These are phyloP conservation scores for Dalbergia oliveri DNA, from an alignment of 306 rosid genomes.

Conservation along the genomic window DNA sequence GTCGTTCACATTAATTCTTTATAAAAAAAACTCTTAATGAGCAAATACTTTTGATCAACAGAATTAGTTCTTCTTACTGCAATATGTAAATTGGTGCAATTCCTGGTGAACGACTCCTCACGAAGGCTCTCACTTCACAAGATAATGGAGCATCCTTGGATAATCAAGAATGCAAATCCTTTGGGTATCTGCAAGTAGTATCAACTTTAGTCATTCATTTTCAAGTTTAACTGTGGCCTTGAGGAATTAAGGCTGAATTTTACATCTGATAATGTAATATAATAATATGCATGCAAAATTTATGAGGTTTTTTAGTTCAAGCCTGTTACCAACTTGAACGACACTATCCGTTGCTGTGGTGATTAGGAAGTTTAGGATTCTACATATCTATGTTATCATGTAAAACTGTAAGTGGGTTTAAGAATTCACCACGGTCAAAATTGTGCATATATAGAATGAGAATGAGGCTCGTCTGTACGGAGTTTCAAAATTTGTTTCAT, in stretches of 20 bases:
- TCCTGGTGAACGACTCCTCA: slow-evolving; percentile 82
- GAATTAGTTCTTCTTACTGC: background rate
- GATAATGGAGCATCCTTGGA: slow-evolving; percentile 92
- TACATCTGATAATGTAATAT: background rate
- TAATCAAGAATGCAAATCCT: slow-evolving; percentile 74
- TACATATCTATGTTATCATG: too few species aligned
- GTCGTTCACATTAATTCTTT: too few species aligned
- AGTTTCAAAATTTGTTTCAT: too few species aligned
- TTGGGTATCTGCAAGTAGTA: slow-evolving; percentile 56
- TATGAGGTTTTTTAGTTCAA: too few species aligned
- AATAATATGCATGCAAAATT: too few species aligned
- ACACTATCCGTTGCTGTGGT: too few species aligned
- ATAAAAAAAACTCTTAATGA: background rate
- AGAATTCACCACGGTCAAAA: too few species aligned
- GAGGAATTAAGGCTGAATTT: slow-evolving; percentile 29
- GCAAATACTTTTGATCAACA: slow-evolving; percentile 20
- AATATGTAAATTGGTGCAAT: slow-evolving; percentile 57
- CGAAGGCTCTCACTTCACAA: slow-evolving; percentile 79
- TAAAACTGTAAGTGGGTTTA: too few species aligned
- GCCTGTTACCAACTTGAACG: too few species aligned
- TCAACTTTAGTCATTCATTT: slow-evolving; percentile 10
- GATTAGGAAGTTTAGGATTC: too few species aligned
- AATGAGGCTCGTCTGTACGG: too few species aligned
- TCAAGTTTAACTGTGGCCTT: background rate
- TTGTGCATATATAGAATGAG: too few species aligned